Evolutionary conservation across 495 filamentous ascomycete species (phyloP).

Genomic region (Collariella sp.): DNA sequence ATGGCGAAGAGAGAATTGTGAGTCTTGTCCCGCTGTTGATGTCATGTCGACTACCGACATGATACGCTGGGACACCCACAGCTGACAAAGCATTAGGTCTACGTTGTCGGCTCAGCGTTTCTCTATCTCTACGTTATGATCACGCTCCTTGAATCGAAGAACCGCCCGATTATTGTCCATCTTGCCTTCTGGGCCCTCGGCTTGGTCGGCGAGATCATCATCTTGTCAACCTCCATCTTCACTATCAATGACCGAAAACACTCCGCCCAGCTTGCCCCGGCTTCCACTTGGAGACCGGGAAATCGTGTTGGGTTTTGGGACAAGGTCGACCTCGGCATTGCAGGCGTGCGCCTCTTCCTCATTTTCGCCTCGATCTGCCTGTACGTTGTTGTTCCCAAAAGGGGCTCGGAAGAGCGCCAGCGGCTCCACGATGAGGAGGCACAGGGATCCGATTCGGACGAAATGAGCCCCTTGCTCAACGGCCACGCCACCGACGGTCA

Average conservation of each 20-base stretch:
- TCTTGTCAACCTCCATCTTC: slow-evolving; percentile 55
- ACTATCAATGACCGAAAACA: slow-evolving; percentile 53
- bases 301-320: slow-evolving; percentile 44
- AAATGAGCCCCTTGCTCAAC: slow-evolving; percentile 43
- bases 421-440: slow-evolving; percentile 34
- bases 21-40: slow-evolving; percentile 25
- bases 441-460: slow-evolving; percentile 36
- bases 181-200: slow-evolving; percentile 65
- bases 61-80: neutral
- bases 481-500: slow-evolving; percentile 26
- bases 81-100: slow-evolving; percentile 52
- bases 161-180: slow-evolving; percentile 64
- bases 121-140: slow-evolving; percentile 58
- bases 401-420: slow-evolving; percentile 25
- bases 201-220: slow-evolving; percentile 55
- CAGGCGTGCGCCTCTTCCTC: slow-evolving; percentile 35
- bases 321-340: slow-evolving; percentile 41
- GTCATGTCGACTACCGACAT: neutral
- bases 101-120: slow-evolving; percentile 59
- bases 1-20: slow-evolving; percentile 76
- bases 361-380: slow-evolving; percentile 35
- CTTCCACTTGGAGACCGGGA: slow-evolving; percentile 6
- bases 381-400: slow-evolving; percentile 27
- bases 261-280: slow-evolving; percentile 28
- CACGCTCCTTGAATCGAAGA: slow-evolving; percentile 67